These are phyloP conservation scores for Deuterostichococcus epilithicus DNA, from an alignment of 139 green algal genomes.

Conservation along the genomic window DNA sequence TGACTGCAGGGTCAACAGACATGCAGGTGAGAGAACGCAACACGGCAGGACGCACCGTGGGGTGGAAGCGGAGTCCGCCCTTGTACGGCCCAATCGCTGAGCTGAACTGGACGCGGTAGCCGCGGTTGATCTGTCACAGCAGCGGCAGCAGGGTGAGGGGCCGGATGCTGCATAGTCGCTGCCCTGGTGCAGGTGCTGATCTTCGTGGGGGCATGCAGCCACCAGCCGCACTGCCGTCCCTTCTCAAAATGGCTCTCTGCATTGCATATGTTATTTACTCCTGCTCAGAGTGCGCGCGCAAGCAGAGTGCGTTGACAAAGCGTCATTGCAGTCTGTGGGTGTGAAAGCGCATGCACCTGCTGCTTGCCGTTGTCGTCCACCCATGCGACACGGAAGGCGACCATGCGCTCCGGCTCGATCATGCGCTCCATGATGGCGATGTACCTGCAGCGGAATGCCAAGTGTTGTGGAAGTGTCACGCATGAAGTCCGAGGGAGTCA, in stretches of 20 bases:
- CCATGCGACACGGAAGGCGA: conserved; percentile 68
- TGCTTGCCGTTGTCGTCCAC: conserved; percentile 48
- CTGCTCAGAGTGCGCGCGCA: too few relatives aligned
- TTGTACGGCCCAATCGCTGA: conserved; percentile 83
- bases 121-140: conserved; percentile 62
- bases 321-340: background rate
- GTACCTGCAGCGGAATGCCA: background rate
- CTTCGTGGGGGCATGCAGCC: too few relatives aligned
- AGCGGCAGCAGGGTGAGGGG: conserved; percentile 17
- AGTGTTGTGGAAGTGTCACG: too few relatives aligned
- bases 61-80: conserved; percentile 60
- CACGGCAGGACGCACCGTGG: conserved; percentile 24
- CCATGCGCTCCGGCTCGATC: conserved; percentile 36
- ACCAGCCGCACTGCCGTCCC: too few relatives aligned
- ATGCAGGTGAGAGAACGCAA: too few relatives aligned
- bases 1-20: too few relatives aligned
- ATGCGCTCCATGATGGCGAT: conserved; percentile 26
- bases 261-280: too few relatives aligned
- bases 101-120: conserved; percentile 77
- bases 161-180: background rate
- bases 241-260: too few relatives aligned
- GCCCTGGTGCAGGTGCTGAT: too few relatives aligned
- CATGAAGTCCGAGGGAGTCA: too few relatives aligned
- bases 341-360: conserved; percentile 39
- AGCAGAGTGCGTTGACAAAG: background rate